Conservation (phyloP, 176 grass and related monocot genomes). For the Pharus latifolius region DNA sequence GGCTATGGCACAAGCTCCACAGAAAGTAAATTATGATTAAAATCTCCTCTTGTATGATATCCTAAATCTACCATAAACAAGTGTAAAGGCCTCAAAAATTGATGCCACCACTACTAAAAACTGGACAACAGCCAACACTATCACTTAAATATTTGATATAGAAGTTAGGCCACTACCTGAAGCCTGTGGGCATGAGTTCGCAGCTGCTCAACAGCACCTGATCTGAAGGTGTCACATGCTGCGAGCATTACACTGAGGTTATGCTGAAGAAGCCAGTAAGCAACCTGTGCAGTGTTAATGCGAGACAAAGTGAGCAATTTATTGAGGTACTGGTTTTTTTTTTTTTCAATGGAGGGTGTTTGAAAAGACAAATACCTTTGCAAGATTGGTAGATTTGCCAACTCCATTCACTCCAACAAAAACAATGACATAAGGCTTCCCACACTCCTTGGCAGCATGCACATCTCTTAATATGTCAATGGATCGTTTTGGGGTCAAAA, state of each 20-base stretch:
- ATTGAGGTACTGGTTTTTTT: not conserved
- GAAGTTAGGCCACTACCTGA: slow-evolving; percentile 43
- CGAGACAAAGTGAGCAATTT: not conserved
- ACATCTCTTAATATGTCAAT: slow-evolving; percentile 94
- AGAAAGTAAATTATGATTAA: not conserved
- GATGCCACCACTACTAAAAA: not conserved
- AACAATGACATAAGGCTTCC: slow-evolving; percentile 89
- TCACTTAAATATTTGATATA: not conserved
- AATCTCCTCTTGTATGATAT: not conserved
- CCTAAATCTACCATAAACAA: not conserved
- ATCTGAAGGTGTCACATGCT: slow-evolving; percentile 90
- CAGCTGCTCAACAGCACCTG: slow-evolving; percentile 95
- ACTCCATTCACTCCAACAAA: slow-evolving; percentile 97
- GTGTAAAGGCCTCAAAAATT: not conserved
- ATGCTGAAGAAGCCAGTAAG: slow-evolving; percentile 96
- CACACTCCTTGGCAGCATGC: slow-evolving; percentile 84
- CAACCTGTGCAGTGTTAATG: slow-evolving; percentile 28
- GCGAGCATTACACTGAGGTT: slow-evolving; percentile 82
- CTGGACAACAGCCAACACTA: not conserved
- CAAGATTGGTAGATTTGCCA: slow-evolving; percentile 95
- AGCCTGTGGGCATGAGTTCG: slow-evolving; percentile 71
- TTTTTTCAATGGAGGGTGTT: not conserved
- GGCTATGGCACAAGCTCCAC: not conserved
- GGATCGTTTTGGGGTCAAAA: slow-evolving; percentile 81
- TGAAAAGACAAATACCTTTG: slow-evolving; percentile 51